Base-by-base conservation (phyloP, 495 filamentous ascomycete species). In the Neurospora tetrasperma region DNA sequence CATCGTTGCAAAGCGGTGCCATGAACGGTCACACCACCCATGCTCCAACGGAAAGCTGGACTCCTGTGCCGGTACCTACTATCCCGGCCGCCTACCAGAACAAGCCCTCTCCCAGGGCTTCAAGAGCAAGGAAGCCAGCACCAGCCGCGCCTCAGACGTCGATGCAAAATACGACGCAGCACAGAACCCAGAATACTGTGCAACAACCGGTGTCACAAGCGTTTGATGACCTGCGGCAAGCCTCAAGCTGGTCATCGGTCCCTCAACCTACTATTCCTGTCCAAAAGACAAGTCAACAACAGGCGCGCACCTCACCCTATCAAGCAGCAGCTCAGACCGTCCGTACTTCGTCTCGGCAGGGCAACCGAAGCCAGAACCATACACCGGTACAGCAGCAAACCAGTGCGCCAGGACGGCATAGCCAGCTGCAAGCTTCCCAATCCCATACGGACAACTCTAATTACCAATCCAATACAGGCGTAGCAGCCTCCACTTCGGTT, bases 341-440 rank as follows among this genome's bases (percentile, higher is more conserved):
- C 39, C 76, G 75, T 18, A 71, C 76, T 31, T 76, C 73, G 44
- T 78, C 76, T 20, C 73, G 77, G 20, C 79, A 80, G 71, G 72
- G 70, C 38, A 74, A 72, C 42, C 72, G 77, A 9, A 48, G 73
- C 8, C 75, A 77, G 38, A 75, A 20, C 71, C 74, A 40, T 5
- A 79, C 77, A 10, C 77, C 75, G 7, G 73, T 78, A 11, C 76
- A 75, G 14, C 54, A 66, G 27, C 27, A 66, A 43, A 75, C 23
- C 73, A 46, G 69, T 16, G 42, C 74, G 35, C 40, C 71, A 66
- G 71, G 38, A 12, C 73, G 68, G 35, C 68, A 70, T 16, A 46
- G 39, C 20, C 78, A 73, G 20, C n/a, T 62, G 2, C 73, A 74
- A 38, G 42, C 16, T 6, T 70, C 35, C 6, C 74, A 79, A 41